Evolutionary conservation across 495 filamentous ascomycete species (phyloP).

Genomic region (Penicillium flavigenum): DNA sequence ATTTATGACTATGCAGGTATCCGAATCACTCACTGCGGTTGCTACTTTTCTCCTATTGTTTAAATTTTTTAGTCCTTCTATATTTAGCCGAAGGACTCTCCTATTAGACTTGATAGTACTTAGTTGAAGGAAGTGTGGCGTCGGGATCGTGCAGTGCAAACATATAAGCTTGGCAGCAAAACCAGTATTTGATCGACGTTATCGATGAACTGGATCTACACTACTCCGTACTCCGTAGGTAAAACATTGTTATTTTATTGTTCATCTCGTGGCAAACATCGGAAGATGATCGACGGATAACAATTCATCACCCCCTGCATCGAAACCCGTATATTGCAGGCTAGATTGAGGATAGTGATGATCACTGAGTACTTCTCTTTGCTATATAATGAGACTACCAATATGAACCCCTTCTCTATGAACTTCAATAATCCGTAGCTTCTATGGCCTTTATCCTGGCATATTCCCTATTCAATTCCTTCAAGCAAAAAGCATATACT

Average conservation of each 20-base stretch:
- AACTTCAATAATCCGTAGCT: not conserved
- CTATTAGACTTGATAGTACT: no score
- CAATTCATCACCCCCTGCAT: conserved; percentile 1
- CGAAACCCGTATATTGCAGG: not conserved
- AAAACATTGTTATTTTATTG: no score
- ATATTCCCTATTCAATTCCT: not conserved
- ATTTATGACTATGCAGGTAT: no score
- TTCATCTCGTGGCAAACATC: not conserved
- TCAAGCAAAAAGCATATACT: not conserved
- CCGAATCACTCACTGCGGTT: no score
- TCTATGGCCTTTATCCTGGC: not conserved
- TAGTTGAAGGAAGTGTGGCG: no score
- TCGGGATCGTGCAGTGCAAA: no score
- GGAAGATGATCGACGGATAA: not conserved
- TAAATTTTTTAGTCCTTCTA: no score
- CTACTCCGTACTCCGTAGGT: no score
- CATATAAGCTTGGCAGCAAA: not conserved
- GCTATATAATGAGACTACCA: not conserved
- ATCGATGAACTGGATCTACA: not conserved
- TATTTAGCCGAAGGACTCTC: no score
- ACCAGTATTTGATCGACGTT: not conserved
- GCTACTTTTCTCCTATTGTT: no score
- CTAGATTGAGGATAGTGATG: not conserved
- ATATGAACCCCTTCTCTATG: not conserved
- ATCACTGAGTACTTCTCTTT: not conserved